Conservation (phyloP, 768 basidiomycete genomes). For the Lentinula sp. region DNA sequence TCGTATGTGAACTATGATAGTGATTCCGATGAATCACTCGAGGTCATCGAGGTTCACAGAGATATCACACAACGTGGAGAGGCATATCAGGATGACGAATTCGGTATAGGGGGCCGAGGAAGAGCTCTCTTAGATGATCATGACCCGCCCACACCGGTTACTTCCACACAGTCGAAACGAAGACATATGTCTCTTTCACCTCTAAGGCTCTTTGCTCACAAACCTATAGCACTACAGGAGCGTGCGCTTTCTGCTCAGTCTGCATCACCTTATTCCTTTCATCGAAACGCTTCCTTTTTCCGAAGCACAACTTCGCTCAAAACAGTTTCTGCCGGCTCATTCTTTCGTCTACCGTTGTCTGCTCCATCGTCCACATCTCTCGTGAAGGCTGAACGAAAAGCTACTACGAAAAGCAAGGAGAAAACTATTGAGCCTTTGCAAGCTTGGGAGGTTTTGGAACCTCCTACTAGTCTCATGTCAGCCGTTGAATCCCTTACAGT, state of each 20-base stretch:
- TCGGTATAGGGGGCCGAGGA: slow-evolving; percentile 13
- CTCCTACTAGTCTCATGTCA: slow-evolving; percentile 20
- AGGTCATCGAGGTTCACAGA: slow-evolving; percentile 42
- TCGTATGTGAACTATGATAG: slow-evolving; percentile 20
- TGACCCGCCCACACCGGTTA: slow-evolving; percentile 10
- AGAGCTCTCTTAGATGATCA: slow-evolving; percentile 24
- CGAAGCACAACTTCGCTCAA: slow-evolving; percentile 41
- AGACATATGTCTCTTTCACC: slow-evolving; percentile 40
- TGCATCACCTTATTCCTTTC: slow-evolving; percentile 32
- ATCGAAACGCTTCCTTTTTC: slow-evolving; percentile 29
- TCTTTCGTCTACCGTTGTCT: slow-evolving; percentile 23
- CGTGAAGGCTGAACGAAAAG: slow-evolving; percentile 12
- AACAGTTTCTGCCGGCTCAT: slow-evolving; percentile 25
- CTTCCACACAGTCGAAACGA: slow-evolving; percentile 20
- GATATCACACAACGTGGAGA: slow-evolving; percentile 35
- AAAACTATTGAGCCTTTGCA: slow-evolving; percentile 29
- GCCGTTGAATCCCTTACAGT: slow-evolving; percentile 16
- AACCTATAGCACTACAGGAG: slow-evolving; percentile 25
- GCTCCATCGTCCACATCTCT: slow-evolving; percentile 18
- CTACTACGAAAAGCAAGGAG: slow-evolving; percentile 35
- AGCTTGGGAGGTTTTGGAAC: slow-evolving; percentile 39
- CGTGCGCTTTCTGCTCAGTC: slow-evolving; percentile 37
- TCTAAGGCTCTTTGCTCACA: slow-evolving; percentile 38
- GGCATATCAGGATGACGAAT: slow-evolving; percentile 2
- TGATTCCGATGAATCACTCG: slow-evolving; percentile 48